These are phyloP conservation scores for Kwoniella botswanensis DNA, from an alignment of 768 basidiomycete genomes.

Conservation along the genomic window DNA sequence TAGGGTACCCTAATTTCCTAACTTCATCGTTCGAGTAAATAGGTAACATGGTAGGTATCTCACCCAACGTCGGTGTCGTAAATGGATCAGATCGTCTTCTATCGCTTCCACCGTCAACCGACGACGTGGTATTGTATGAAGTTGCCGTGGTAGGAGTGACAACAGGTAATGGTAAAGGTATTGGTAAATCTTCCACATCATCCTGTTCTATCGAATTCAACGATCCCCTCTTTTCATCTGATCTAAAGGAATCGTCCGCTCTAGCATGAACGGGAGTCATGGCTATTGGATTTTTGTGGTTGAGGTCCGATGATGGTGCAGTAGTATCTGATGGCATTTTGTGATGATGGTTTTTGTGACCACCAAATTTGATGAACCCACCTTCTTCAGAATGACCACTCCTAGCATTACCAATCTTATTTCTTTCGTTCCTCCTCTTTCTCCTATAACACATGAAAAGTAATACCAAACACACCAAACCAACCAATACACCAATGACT, in stretches of 20 bases:
- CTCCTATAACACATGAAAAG: slow-evolving; percentile 19
- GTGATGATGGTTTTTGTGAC: background rate
- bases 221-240: slow-evolving; percentile 5
- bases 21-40: slow-evolving; percentile 14
- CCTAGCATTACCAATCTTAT: background rate
- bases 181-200: background rate
- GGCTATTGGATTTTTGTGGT: slow-evolving; percentile 7
- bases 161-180: background rate
- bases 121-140: background rate
- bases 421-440: slow-evolving; percentile 2
- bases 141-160: background rate
- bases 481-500: slow-evolving; percentile 32
- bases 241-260: slow-evolving; percentile 9
- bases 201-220: background rate
- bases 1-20: background rate
- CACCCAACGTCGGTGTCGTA: slow-evolving; percentile 13
- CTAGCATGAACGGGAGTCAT: slow-evolving; percentile 1
- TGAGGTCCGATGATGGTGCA: slow-evolving; percentile 6
- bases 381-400: background rate
- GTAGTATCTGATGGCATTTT: slow-evolving; percentile 19
- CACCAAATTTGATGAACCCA: background rate
- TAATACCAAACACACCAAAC: slow-evolving; percentile 10
- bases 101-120: background rate
- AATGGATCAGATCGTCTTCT: slow-evolving; percentile 18
- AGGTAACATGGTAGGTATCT: slow-evolving; percentile 15